Evolutionary conservation across 305 asterid genomes (phyloP).

Genomic region (Ilex paraguariensis): DNA sequence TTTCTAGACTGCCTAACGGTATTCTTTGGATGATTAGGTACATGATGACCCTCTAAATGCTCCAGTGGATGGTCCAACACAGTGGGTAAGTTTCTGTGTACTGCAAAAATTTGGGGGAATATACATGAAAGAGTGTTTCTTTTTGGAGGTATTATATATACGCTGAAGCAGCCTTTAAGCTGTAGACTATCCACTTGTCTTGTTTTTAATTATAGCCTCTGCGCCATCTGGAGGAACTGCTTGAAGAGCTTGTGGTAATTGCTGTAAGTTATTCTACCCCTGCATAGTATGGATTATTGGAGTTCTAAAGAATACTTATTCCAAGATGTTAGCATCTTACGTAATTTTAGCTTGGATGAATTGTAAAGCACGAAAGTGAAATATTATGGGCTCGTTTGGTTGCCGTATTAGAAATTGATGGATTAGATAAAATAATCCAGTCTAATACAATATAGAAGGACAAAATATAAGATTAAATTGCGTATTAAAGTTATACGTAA

Average conservation of each 20-base stretch:
- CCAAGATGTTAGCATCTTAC: no score
- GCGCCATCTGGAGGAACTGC: slow-evolving; percentile 81
- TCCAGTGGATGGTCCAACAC: slow-evolving; percentile 89
- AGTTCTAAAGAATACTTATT: not conserved
- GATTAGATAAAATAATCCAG: no score
- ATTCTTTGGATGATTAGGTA: slow-evolving; percentile 38
- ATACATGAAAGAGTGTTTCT: not conserved
- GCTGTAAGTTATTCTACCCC: slow-evolving; percentile 46
- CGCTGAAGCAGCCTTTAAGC: not conserved
- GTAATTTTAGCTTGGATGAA: no score
- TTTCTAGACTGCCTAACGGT: not conserved
- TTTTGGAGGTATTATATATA: not conserved
- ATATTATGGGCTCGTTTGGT: no score
- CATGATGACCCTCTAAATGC: slow-evolving; percentile 68
- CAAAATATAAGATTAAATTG: no score
- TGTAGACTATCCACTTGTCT: slow-evolving; percentile 1
- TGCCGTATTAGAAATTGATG: no score
- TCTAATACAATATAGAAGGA: no score
- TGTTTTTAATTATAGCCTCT: slow-evolving; percentile 49
- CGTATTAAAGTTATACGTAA: no score
- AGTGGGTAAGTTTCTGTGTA: slow-evolving; percentile 49
- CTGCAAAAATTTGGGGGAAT: not conserved
- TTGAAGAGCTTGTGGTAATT: slow-evolving; percentile 69
- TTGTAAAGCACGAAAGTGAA: no score
- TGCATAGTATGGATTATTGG: not conserved